Evolutionary conservation across 495 filamentous ascomycete species (phyloP).

Genomic region (Elaphomyces granulatus): DNA sequence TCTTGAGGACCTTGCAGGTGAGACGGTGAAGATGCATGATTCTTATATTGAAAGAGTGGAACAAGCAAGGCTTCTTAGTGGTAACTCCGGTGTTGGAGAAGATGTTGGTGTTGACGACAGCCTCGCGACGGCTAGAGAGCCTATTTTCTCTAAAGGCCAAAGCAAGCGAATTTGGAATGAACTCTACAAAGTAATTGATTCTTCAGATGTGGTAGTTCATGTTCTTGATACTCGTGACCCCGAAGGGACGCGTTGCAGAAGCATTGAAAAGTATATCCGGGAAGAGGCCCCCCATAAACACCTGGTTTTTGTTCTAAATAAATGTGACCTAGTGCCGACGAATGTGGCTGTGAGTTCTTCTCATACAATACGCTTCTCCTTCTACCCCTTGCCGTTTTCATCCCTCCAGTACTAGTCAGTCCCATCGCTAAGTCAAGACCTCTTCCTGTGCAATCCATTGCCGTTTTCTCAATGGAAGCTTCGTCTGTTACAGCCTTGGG

Average conservation of each 20-base stretch:
- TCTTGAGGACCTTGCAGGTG: conserved; percentile 66
- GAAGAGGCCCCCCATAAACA: conserved; percentile 94
- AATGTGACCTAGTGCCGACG: conserved; percentile 91
- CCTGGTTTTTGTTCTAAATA: conserved; percentile 83
- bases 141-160: conserved; percentile 89
- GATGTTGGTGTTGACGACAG: conserved; percentile 36
- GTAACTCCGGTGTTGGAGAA: conserved; percentile 40
- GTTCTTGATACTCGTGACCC: conserved; percentile 92
- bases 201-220: conserved; percentile 90
- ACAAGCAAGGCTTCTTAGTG: conserved; percentile 54
- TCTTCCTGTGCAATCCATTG: conserved; percentile 45
- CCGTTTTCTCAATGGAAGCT: conserved; percentile 47
- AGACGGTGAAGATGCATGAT: conserved; percentile 63
- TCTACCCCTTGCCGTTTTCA: conserved; percentile 6
- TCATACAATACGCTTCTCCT: conserved; percentile 6
- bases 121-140: conserved; percentile 59
- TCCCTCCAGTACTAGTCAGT: conserved; percentile 13
- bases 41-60: conserved; percentile 64
- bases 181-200: conserved; percentile 94
- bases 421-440: conserved; percentile 94
- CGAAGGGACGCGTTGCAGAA: conserved; percentile 73
- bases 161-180: conserved; percentile 97
- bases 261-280: conserved; percentile 82
- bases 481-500: conserved; percentile 98
- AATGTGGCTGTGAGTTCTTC: conserved; percentile 72